Percentiles rank a stretch among this genome's conserved stretches.
Conservation (phyloP, 805 yeast species). For the Candida yuanshanica region DNA sequence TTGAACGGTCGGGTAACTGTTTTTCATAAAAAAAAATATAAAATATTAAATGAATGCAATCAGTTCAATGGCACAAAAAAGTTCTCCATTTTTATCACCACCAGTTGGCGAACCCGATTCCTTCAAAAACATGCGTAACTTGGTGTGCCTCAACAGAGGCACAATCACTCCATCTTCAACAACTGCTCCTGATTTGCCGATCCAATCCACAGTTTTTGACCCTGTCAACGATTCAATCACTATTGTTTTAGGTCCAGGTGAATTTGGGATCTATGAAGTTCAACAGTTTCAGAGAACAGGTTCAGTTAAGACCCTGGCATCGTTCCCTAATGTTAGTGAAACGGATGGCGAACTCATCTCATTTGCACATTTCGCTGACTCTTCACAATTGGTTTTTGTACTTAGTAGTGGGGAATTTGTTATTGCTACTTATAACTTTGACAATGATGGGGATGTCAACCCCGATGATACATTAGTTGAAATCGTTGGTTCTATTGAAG, state of each 20-base stretch:
- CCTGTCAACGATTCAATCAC: conserved; percentile 69
- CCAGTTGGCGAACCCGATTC: no score
- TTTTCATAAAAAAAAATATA: not conserved
- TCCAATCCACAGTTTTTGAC: conserved; percentile 57
- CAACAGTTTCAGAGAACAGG: conserved; percentile 71
- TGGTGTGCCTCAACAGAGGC: conserved; percentile 50
- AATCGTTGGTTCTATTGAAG: conserved; percentile 81
- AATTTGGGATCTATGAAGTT: conserved; percentile 59
- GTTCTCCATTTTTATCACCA: no score
- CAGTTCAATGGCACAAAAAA: not conserved
- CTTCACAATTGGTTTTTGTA: conserved; percentile 59
- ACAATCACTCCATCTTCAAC: conserved; percentile 43
- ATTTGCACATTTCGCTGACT: conserved; percentile 66
- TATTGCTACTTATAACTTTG: conserved; percentile 54
- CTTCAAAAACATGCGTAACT: conserved; percentile 53
- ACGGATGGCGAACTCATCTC: conserved; percentile 40
- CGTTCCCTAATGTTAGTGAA: conserved; percentile 40
- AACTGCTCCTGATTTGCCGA: conserved; percentile 60
- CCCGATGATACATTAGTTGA: conserved; percentile 52
- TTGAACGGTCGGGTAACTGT: not conserved
- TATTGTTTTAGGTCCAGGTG: conserved; percentile 51
- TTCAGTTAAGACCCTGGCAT: conserved; percentile 48
- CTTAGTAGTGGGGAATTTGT: conserved; percentile 72
- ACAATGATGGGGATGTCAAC: conserved; percentile 31
- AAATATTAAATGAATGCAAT: no score